A percentile compares a stretch with the other conserved stretches of the same genome.
These are phyloP conservation scores for Flammula alnicola DNA, from an alignment of 1,284 basidiomycete genomes.

Conservation along the genomic window DNA sequence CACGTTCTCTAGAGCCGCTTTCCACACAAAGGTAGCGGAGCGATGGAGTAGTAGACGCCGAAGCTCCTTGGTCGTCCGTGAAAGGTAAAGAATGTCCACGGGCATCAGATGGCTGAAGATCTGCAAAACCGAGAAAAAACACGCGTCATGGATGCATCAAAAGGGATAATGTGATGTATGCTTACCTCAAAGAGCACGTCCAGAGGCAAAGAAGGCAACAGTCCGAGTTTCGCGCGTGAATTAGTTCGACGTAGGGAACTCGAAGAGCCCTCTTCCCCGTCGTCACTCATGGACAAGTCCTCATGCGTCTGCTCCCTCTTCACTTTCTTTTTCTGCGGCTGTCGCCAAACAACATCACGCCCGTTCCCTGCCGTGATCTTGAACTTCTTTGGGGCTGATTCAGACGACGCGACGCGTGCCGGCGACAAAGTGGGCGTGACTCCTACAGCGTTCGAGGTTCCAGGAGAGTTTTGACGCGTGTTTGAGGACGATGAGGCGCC, in stretches of 20 bases:
- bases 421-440: too few species aligned
- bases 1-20: slow-evolving; percentile 18
- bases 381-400: slow-evolving; percentile 13
- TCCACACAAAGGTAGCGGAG: slow-evolving; percentile 31
- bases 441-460: too few species aligned
- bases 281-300: neutral
- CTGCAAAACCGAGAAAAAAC: too few species aligned
- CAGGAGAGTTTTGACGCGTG: too few species aligned
- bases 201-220: slow-evolving; percentile 30
- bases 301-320: slow-evolving; percentile 10
- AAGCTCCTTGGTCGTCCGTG: slow-evolving; percentile 28
- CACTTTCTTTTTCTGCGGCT: slow-evolving; percentile 8
- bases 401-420: too few species aligned
- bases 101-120: slow-evolving; percentile 22
- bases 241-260: neutral
- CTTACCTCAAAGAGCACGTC: slow-evolving; percentile 34
- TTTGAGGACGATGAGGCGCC: too few species aligned
- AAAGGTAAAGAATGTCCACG: slow-evolving; percentile 20
- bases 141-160: slow-evolving; percentile 8
- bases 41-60: slow-evolving; percentile 31
- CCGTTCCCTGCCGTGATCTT: slow-evolving; percentile 22
- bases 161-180: slow-evolving; percentile 2
- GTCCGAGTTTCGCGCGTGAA: slow-evolving; percentile 22
- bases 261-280: too few species aligned
- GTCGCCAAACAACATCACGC: slow-evolving; percentile 1